Evolutionary conservation across 225 moss, liverwort and hornwort genomes (phyloP), one percentile per base, ranked within the genome.

Genomic region (Lunularia cruciata): DNA sequence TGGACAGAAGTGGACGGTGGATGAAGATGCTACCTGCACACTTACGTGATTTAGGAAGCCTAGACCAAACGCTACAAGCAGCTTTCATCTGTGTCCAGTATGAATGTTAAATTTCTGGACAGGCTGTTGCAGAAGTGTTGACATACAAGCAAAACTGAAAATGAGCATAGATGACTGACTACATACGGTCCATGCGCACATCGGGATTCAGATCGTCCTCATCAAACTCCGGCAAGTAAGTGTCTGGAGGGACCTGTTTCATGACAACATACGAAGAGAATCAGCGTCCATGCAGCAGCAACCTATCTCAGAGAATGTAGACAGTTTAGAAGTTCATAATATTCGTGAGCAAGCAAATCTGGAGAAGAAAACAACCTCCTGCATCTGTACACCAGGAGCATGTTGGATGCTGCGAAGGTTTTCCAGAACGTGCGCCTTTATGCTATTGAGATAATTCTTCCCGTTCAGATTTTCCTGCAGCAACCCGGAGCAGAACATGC

Each of bases 331-430:
- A 14, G 3, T 5, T 1, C 26, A 40, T 23, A 23, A 14, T 25
- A 40, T 11, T 26, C 10, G 23, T 27, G 14, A 23, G 2, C 1
- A 40, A 22, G 23, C 52, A 31, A 34, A 27, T 4, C 6, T 40
- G 34, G 6, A 7, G 28, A 68, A 60, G 54, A 46, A 27, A 7
- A 10, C 11, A 74, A 95, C 95, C 89, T 96, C 96, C 13, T 96
- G 96, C 96, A 96, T 92, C 78, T 96, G 96, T 27, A 96, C 96
- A 76, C 90, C 83, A 6, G 96, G 96, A 32, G 92, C 92, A 82
- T 96, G 88, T 47, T 90, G 88, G 49, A 96, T 90, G 84, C 82
- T 87, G 63, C 92, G 86, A 78, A 96, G 84, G 54, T 96, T 92
- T 58, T 96, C 92, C 79, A 96, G 74, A 11, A 96, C 96, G 76